These are phyloP conservation scores for Collybia sordida DNA, from an alignment of 768 basidiomycete genomes.

Conservation along the genomic window DNA sequence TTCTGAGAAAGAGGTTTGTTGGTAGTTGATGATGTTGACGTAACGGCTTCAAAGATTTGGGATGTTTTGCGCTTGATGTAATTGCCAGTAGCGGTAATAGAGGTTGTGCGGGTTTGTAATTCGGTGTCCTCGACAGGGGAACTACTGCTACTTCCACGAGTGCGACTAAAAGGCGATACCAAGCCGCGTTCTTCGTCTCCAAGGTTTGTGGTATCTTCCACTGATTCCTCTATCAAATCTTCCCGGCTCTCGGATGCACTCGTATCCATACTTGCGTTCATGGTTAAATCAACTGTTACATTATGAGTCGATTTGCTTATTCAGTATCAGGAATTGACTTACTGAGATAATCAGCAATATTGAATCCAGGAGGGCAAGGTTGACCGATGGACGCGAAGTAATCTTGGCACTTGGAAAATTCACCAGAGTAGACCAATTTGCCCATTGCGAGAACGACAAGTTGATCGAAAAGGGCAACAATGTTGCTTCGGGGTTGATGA, in stretches of 20 bases:
- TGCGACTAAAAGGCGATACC: neutral
- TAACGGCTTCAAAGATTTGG: slow-evolving; percentile 63
- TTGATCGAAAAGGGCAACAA: slow-evolving; percentile 94
- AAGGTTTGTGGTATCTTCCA: slow-evolving; percentile 39
- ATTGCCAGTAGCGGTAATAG: slow-evolving; percentile 41
- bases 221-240: slow-evolving; percentile 21
- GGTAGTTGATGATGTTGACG: slow-evolving; percentile 21
- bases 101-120: slow-evolving; percentile 44
- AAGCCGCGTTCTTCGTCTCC: slow-evolving; percentile 74
- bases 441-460: slow-evolving; percentile 84
- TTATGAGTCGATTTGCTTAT: slow-evolving; percentile 2
- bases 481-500: slow-evolving; percentile 97
- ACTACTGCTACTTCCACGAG: slow-evolving; percentile 27
- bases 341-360: slow-evolving; percentile 97
- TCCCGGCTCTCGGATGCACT: slow-evolving; percentile 26
- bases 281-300: slow-evolving; percentile 65
- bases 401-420: slow-evolving; percentile 68
- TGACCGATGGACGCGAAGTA: slow-evolving; percentile 81
- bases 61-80: slow-evolving; percentile 75
- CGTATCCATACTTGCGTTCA: slow-evolving; percentile 50
- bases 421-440: slow-evolving; percentile 82
- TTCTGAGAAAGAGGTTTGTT: slow-evolving; percentile 49
- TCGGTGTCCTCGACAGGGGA: slow-evolving; percentile 48
- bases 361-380: slow-evolving; percentile 91
- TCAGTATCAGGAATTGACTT: slow-evolving; percentile 26